Base-by-base conservation (phyloP, 2,329 filamentous ascomycete species). In the Aspergillus hiratsukae region DNA sequence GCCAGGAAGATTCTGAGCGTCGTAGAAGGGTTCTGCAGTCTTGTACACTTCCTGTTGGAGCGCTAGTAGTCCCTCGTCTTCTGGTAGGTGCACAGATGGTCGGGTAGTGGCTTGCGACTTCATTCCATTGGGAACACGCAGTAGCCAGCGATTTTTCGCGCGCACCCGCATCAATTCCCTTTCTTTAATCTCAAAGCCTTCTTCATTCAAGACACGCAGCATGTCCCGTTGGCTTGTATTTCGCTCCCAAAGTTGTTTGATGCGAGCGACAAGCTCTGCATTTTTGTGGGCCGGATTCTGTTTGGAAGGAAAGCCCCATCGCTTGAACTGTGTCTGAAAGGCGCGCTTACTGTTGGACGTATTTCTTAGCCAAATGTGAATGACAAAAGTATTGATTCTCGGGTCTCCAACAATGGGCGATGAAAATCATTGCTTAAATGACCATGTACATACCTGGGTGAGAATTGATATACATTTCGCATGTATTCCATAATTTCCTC, bases 281-380 rank as follows among this genome's bases (percentile, higher is more conserved):
- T 91, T 87, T 66, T 88, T 88, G 68, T 91, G 84, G 1, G 86
- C 85, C 0, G 86, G 85, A 58, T 87, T 85, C 63, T 89, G 85
- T 70, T 90, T 90, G 56, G 81, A 83, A 14, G 89, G 89, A 64
- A 94, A 93, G 7, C 84, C 82, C 90, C 90, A 94, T 69, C 84
- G 80, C 67, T 86, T 87, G 73, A 91, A 90, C 64, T 91, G 87
- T 3, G 81, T 85, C 71, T 91, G 88, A 59, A 87, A 90, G 46
- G 87, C 86, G 58, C 89, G 86, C 77, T 90, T 90, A 71, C 89
- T 72, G 54, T 46, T 59, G 23, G 23, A 49, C 21, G 21, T 9
- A 28, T 46, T 50, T 40, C 37, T 21, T 48, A 37, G 40, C 53
- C 27, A 52, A 58, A 28, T 31, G n/a, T 48, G 37, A 45, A 19